These are phyloP conservation scores for Microcyclospora tardicrescens DNA, from an alignment of 2,329 filamentous ascomycete genomes.

Conservation along the genomic window DNA sequence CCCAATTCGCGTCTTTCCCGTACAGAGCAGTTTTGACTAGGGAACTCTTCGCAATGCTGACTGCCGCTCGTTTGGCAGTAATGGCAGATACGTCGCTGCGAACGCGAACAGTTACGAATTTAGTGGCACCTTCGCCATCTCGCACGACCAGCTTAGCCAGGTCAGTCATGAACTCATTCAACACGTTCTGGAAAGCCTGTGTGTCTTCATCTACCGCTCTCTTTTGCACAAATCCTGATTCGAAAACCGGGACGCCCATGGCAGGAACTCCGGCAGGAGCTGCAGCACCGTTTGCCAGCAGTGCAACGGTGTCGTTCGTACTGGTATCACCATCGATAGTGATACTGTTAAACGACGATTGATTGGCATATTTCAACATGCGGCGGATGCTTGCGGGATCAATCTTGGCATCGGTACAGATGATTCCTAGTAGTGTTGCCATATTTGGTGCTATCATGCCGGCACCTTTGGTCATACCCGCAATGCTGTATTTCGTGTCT, in stretches of 20 bases:
- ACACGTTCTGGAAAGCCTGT: constrained; percentile 52
- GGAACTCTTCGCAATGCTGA: constrained; percentile 77
- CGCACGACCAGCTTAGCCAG: constrained; percentile 88
- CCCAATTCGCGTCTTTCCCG: constrained; percentile 97
- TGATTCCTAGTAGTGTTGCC: constrained; percentile 83
- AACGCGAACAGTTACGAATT: constrained; percentile 90
- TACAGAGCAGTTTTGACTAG: constrained; percentile 96
- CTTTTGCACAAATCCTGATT: background rate
- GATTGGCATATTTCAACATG: constrained; percentile 61
- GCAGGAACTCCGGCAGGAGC: constrained; percentile 11
- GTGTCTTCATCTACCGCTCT: constrained; percentile 42
- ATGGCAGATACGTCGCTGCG: constrained; percentile 5
- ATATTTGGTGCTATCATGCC: constrained; percentile 99
- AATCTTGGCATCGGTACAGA: constrained; percentile 84
- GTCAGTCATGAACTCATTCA: constrained; percentile 68
- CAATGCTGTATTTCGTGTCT: constrained; percentile 64
- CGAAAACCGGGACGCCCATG: constrained; percentile 3
- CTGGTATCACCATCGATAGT: constrained; percentile 94
- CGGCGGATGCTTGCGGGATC: constrained; percentile 49
- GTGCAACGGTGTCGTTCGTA: constrained; percentile 89
- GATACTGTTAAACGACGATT: constrained; percentile 89
- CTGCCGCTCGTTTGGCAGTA: constrained; percentile 64
- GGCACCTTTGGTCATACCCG: constrained; percentile 93
- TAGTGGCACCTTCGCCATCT: constrained; percentile 93
- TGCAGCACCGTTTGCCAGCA: constrained; percentile 91